phyloP scores from a whole-genome alignment of 768 basidiomycete species.

The Tylopilus vinaceipallidus region DNA sequence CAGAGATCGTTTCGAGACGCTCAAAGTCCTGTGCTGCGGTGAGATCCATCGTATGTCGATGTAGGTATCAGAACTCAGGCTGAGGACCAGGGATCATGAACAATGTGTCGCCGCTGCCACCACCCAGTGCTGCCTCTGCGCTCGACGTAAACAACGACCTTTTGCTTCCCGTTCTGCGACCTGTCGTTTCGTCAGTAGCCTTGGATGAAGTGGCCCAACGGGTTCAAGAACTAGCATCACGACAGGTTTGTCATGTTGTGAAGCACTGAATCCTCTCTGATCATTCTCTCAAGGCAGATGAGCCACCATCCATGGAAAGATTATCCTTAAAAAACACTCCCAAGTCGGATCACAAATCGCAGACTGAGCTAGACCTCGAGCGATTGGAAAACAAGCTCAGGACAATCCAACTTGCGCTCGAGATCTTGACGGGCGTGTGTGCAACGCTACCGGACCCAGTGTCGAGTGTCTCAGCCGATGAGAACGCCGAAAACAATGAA shows the following conservation, averaged over 20 bases:
- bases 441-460: slow-evolving; percentile 83
- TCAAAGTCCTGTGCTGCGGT: slow-evolving; percentile 76
- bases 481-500: too few species aligned
- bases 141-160: slow-evolving; percentile 72
- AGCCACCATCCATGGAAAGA: slow-evolving; percentile 50
- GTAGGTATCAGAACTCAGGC: background rate
- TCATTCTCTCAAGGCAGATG: slow-evolving; percentile 37
- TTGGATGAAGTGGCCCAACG: slow-evolving; percentile 47
- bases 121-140: slow-evolving; percentile 57
- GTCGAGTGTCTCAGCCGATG: slow-evolving; percentile 34
- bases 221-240: slow-evolving; percentile 51
- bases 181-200: slow-evolving; percentile 59
- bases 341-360: slow-evolving; percentile 73
- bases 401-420: slow-evolving; percentile 79
- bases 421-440: slow-evolving; percentile 85
- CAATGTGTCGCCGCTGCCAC: slow-evolving; percentile 74
- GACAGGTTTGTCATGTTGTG: slow-evolving; percentile 40
- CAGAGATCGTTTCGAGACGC: slow-evolving; percentile 48
- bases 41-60: slow-evolving; percentile 15
- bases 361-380: slow-evolving; percentile 69
- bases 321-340: slow-evolving; percentile 63
- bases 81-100: slow-evolving; percentile 60
- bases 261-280: background rate
- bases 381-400: slow-evolving; percentile 66
- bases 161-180: slow-evolving; percentile 66